Base-by-base conservation (phyloP, 495 filamentous ascomycete genomes). In the Penicillium dipodomyicola region DNA sequence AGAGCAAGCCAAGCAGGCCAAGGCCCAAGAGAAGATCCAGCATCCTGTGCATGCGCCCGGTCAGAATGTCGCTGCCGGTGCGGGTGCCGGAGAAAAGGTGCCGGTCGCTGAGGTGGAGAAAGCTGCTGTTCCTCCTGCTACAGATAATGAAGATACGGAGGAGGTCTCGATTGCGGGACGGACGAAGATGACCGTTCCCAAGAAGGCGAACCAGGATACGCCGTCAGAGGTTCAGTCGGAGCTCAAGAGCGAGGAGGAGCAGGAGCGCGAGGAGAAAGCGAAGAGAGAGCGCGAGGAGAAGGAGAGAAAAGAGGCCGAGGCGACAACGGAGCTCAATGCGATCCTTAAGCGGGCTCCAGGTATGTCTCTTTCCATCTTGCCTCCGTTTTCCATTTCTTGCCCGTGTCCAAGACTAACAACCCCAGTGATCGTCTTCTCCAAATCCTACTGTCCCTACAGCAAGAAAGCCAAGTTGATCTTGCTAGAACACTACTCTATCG, bases 391-490 rank as follows among this genome's bases (percentile, higher is more conserved):
- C 35, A 29, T 40, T 5, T 19, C 37, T 7, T 56, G n/a, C 42
- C 9, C 44, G 9, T n/a, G 12, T 6, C 2, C 14, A 29, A 56
- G 15, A 39, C 57, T 72, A 71, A 64, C 63, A 14, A 19, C 54
- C 45, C 30, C 65, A 92, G 89, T 97, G 48, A 89, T 97, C 64
- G 90, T 98, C 50, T 97, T 97, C 77, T 96, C 91, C 52, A 97
- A 97, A 72, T 84, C 88, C 2, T 96, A 90, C 72, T 98, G 94
- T 72, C 90, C 88, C 0, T 85, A 83, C 76, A 96, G 92, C 43
- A 82, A 80, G 57, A 83, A 80, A 60, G 94, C 93, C 14, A 98
- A 98, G 71, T 71, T 72, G 9, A 84, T 97, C 56, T 82, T 97
- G 27, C 78, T 96, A 25, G 82, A 89, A 4, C 82, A 85, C 59